Evolutionary conservation across 768 basidiomycete genomes (phyloP), one percentile per base, ranked within the genome.

Genomic region (Tylopilus rubrobrunneus): DNA sequence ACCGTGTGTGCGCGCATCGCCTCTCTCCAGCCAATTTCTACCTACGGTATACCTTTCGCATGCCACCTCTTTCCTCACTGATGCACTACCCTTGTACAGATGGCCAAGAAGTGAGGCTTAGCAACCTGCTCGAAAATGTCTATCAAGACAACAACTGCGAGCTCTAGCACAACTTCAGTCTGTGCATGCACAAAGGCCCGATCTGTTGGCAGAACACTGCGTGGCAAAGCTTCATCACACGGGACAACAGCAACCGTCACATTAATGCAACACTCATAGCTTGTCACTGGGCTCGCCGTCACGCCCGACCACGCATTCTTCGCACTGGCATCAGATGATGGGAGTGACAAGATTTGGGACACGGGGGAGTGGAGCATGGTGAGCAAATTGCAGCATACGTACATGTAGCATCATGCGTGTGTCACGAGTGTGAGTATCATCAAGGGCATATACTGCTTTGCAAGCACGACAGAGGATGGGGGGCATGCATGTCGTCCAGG

Each of bases 291-390:
- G 8, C 74, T 98, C 23, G 87, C 87, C 2, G 89, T 94, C 23
- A 86, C 97, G 1, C 95, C 96, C 3, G 97, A 98, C 63, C 92
- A 97, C 62, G 73, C 86, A 66, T 99, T 97, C 76, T 98, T 99
- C 59, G 85, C 1, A 1, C 19, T 1, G 19, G 19, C 19, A 1
- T 19, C 19, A 1, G 19, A 19, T 1, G 19, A 19, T 1, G 19
- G 19, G 19, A 19, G 19, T 19, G 19, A 1, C 19, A 19, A 19
- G 19, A 19, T 19, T 19, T 97, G 93, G 93, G 89, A 92, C 59
- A 88, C 93, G 2, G 89, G 90, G 8, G 96, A 98, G 66, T 80
- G 95, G 52, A 98, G 93, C 69, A 91, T 97, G 15, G 91, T 93
- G 21, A 87, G 88, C 66, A 92, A 91, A 74, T 83, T 83, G 51